Percentiles rank a stretch among this genome's conserved stretches.
These are phyloP conservation scores for Malania oleifera DNA, from an alignment of 164 flowering plant genomes.

Conservation along the genomic window DNA sequence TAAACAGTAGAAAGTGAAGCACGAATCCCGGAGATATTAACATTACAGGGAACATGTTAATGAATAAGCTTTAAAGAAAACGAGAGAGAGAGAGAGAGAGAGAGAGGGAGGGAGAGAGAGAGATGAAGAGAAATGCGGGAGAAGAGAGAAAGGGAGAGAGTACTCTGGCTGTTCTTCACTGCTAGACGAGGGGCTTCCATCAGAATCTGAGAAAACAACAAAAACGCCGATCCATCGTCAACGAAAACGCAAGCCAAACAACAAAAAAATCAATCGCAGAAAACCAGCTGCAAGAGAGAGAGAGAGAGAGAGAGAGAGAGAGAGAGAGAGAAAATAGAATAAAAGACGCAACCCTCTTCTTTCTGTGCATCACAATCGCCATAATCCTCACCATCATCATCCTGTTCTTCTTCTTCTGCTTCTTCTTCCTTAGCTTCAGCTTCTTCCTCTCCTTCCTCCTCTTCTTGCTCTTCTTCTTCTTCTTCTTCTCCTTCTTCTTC, in stretches of 20 bases:
- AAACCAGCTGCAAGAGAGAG: background rate
- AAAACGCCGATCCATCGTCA: constrained; percentile 7
- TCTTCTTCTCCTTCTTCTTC: constrained; percentile 6
- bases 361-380: constrained; percentile 10
- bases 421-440: background rate
- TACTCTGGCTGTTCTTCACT: constrained; percentile 29
- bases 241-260: background rate
- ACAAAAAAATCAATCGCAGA: background rate
- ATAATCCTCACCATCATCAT: background rate
- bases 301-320: background rate
- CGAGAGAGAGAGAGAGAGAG: background rate
- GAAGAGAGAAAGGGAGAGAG: background rate
- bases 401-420: background rate
- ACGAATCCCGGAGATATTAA: background rate
- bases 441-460: background rate
- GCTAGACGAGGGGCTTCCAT: constrained; percentile 23
- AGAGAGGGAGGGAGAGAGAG: background rate
- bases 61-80: no score
- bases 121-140: background rate
- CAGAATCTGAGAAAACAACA: constrained; percentile 28
- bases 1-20: background rate
- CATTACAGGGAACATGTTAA: background rate
- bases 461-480: constrained; percentile 10
- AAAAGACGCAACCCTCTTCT: constrained; percentile 12
- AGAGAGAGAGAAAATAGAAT: background rate